These are phyloP conservation scores for Acanthamoeba castellanii DNA, from an alignment of 208 protist genomes.

Conservation along the genomic window DNA sequence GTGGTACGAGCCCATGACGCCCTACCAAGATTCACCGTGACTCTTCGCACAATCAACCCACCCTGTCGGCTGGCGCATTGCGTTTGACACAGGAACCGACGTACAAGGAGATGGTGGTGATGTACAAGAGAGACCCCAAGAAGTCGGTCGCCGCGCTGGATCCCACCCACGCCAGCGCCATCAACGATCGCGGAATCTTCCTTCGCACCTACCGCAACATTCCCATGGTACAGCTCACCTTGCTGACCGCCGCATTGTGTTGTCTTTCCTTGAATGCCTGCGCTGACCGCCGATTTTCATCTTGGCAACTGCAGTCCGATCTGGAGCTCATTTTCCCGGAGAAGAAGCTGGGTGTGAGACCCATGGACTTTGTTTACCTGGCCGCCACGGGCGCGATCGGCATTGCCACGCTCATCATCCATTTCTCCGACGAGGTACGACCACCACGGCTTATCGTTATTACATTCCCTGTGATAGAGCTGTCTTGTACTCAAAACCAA, in stretches of 20 bases:
- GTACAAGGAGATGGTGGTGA: constrained; percentile 24
- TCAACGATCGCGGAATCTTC: constrained; percentile 18
- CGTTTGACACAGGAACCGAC: not conserved
- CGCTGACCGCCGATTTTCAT: too few relatives aligned
- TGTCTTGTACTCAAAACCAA: not conserved
- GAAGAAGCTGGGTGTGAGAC: constrained; percentile 12
- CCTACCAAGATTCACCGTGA: too few relatives aligned
- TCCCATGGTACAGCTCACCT: not conserved
- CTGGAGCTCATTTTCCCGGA: constrained; percentile 34
- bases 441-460: too few relatives aligned
- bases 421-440: constrained; percentile 19
- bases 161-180: not conserved
- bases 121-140: constrained; percentile 18
- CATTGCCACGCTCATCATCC: constrained; percentile 39
- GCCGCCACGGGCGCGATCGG: not conserved
- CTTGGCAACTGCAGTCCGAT: not conserved
- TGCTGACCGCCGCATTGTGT: not conserved
- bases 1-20: not conserved
- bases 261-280: not conserved
- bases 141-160: not conserved
- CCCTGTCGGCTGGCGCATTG: not conserved
- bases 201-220: constrained; percentile 28
- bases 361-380: constrained; percentile 46
- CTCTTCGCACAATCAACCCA: not conserved
- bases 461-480: not conserved